Evolutionary conservation across 768 basidiomycete species (phyloP), one percentile per base, ranked within the genome.

Genomic region (Mrakia blollopis): DNA sequence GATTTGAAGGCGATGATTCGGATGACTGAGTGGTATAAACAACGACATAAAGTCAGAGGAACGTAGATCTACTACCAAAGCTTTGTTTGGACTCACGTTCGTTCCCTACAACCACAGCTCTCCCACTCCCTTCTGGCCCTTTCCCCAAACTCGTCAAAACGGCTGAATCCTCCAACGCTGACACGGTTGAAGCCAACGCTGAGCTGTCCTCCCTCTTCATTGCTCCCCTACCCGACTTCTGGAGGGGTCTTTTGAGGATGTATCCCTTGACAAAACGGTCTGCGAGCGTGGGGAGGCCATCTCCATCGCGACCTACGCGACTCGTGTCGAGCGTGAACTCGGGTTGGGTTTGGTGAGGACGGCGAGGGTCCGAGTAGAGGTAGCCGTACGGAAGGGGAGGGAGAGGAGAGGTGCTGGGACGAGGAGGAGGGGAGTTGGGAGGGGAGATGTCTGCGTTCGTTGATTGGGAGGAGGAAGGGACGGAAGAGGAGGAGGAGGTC

Each of bases 31-130:
- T 7, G 16, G 11, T 25, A 28, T 5, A 23, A 28, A n/a, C 3
- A 60, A 1, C 8, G 10, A 54, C 28, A 44, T 6, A 16, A 39
- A 0, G 6, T 69, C 65, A 69, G 54, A 69, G 54, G 2, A 23
- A 8, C 4, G 13, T 18, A 13, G 9, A 23, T 39, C 6, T 9
- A 28, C 25, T 30, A 16, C 13, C 3, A 10, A 60, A 14, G 21
- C 10, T 8, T 57, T 16, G 23, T 32, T 41, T 13, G 16, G 44
- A 72, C 76, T 63, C 37, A 77, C 76, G 37, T 28, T 77, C 76
- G 52, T 77, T 77, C 18, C 76, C 76, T 23, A 73, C 76, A 37
- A 77, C 76, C 16, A 67, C 76, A 21, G 76, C 76, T 52, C 71
- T 61, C 14, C 54, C 72, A 35, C 76, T 77, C 18, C 72, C 76